Evolutionary conservation across 495 filamentous ascomycete species (phyloP), one percentile per base, ranked within the genome.

Genomic region (Xylaria cubensis): DNA sequence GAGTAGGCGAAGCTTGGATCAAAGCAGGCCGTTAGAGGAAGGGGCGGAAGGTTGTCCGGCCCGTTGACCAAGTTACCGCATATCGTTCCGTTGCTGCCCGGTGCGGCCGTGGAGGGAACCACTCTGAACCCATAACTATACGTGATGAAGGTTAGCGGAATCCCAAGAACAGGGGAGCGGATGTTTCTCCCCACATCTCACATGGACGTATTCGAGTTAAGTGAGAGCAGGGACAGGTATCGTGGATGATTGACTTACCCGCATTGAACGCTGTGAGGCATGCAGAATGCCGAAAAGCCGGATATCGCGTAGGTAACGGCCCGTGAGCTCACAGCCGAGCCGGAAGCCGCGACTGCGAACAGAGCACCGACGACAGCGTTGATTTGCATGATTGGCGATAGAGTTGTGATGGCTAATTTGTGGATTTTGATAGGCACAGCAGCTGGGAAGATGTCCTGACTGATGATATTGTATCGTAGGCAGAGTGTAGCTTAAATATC

Each of bases 11-110:
- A 67, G 48, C 10, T 32, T 5, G 36, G 32, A 34, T 67, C 44
- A 32, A 67, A 67, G 36, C 65, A 67, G 12, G 3, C 65, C 36
- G 65, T 67, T 12, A 12, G 13, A 50, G 29, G 26, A 12, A 67
- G 65, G 19, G 65, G 50, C 50, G 65, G 65, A 5, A 67, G 65
- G 65, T 44, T 26, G 65, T 67, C 65, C 48, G 65, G 65, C 9
- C 65, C 65, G 9, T 3, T 41, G 21, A 67, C 21, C 34, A 55
- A 10, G 13, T 67, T 67, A 12, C 65, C 65, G 36, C 65, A 67
- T 3, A 67, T 67, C 29, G 34, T 41, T 3, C 65, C 65, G 36
- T 55, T 67, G 36, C 50, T 56, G 36, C 50, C 50, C 34, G 65
- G 65, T n/a, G 65, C 50, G 2, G 51, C 65, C 0, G 50, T 55